Conservation (phyloP, 2,329 filamentous ascomycete genomes). For the Mycocentrospora acerina region DNA sequence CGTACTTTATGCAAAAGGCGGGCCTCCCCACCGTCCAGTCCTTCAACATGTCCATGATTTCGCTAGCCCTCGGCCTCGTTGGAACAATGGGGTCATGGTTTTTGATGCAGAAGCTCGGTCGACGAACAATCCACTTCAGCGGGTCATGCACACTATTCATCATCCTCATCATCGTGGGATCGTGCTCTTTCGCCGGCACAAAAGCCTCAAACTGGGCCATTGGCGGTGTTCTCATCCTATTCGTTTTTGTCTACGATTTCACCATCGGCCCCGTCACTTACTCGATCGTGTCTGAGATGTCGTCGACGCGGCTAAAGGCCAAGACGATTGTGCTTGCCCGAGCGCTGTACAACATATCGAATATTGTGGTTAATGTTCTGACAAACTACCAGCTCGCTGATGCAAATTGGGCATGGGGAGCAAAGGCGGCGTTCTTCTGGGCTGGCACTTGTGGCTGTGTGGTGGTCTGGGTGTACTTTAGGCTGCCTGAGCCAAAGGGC, state of each 20-base stretch:
- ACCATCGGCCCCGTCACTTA: conserved; percentile 88
- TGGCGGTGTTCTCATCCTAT: conserved; percentile 33
- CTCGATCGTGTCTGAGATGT: conserved; percentile 80
- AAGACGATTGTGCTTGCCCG: conserved; percentile 86
- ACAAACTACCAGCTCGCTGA: conserved; percentile 51
- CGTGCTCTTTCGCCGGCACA: conserved; percentile 62
- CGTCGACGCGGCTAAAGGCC: conserved; percentile 77
- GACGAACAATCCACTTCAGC: conserved; percentile 72
- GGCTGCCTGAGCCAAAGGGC: conserved; percentile 74
- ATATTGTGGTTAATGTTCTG: conserved; percentile 76
- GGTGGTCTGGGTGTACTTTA: conserved; percentile 76
- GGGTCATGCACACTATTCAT: conserved; percentile 60
- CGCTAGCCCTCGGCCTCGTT: conserved; percentile 65
- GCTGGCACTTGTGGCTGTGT: conserved; percentile 74
- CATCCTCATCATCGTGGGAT: conserved; percentile 76
- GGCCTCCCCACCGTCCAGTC: conserved; percentile 45
- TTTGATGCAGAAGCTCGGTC: conserved; percentile 76
- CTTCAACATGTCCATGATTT: conserved; percentile 54
- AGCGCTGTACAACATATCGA: conserved; percentile 72
- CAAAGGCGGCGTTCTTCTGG: conserved; percentile 85
- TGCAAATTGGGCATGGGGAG: conserved; percentile 78
- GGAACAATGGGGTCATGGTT: conserved; percentile 79
- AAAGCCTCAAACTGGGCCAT: conserved; percentile 50
- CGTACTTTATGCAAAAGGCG: conserved; percentile 51
- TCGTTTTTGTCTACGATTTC: conserved; percentile 74